These are phyloP conservation scores for Monosporascus sp. DNA, from an alignment of 2,329 filamentous ascomycete species.

Conservation along the genomic window DNA sequence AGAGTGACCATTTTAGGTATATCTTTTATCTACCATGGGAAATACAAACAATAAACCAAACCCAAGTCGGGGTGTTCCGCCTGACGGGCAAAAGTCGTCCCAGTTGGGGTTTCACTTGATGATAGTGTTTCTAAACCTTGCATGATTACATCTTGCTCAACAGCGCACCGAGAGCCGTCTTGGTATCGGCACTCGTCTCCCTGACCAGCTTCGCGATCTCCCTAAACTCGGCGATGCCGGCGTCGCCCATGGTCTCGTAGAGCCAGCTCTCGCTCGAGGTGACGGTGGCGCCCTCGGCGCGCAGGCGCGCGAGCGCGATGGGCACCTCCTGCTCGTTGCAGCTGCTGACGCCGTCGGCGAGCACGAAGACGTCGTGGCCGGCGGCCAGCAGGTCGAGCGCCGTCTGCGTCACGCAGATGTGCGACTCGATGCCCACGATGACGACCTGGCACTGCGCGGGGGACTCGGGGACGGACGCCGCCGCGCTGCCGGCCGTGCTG, in stretches of 20 bases:
- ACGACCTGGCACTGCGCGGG: constrained; percentile 53
- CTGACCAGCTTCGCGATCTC: constrained; percentile 72
- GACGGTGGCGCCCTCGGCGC: constrained; percentile 70
- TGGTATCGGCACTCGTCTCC: constrained; percentile 67
- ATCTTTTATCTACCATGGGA: too few relatives aligned
- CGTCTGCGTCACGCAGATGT: constrained; percentile 94
- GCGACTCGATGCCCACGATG: constrained; percentile 85
- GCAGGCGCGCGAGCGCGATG: constrained; percentile 71
- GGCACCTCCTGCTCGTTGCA: constrained; percentile 78
- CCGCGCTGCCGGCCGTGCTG: constrained; percentile 20
- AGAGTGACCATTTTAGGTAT: too few relatives aligned
- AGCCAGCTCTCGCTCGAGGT: constrained; percentile 86
- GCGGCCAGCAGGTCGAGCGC: constrained; percentile 70
- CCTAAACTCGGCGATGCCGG: constrained; percentile 67
- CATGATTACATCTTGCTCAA: constrained; percentile 51
- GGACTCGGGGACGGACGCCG: constrained; percentile 20
- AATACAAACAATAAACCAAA: too few relatives aligned
- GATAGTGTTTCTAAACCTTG: too few relatives aligned
- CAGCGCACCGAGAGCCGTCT: constrained; percentile 60
- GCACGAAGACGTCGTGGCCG: constrained; percentile 78
- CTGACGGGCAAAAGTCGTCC: too few relatives aligned
- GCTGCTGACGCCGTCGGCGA: constrained; percentile 86
- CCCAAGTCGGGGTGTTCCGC: too few relatives aligned
- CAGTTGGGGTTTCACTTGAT: too few relatives aligned
- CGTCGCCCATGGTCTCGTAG: constrained; percentile 87